phyloP scores from a whole-genome alignment of 345 rosid species.

The Atalantia buxifolia region DNA sequence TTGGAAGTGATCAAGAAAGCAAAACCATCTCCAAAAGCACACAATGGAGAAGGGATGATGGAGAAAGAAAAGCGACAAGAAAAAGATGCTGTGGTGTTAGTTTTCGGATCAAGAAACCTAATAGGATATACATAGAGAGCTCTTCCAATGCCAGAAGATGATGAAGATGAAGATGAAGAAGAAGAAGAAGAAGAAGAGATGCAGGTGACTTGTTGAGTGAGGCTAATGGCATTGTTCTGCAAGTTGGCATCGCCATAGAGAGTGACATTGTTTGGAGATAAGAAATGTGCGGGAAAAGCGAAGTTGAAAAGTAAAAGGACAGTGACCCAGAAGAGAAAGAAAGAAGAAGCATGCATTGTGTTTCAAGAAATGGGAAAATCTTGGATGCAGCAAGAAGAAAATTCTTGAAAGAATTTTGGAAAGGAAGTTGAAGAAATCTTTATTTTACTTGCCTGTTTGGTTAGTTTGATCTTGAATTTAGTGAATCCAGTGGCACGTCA shows the following conservation, averaged over 20 bases:
- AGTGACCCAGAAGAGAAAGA: constrained; percentile 30
- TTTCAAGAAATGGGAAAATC: background rate
- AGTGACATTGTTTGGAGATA: constrained; percentile 47
- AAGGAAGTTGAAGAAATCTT: background rate
- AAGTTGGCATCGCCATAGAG: constrained; percentile 69
- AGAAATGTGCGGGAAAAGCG: constrained; percentile 26
- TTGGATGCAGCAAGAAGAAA: background rate
- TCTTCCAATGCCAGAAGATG: constrained; percentile 45
- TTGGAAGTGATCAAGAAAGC: constrained; percentile 78
- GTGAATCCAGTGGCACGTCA: background rate
- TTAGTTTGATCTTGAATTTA: background rate
- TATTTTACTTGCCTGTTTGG: background rate
- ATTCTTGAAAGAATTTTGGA: background rate
- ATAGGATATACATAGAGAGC: constrained; percentile 58
- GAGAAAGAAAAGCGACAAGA: constrained; percentile 65
- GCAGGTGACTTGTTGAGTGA: constrained; percentile 55
- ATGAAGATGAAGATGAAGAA: constrained; percentile 19
- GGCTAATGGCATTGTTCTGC: constrained; percentile 47
- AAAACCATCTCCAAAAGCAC: constrained; percentile 75
- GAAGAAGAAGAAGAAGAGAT: constrained; percentile 19
- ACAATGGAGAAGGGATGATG: constrained; percentile 45
- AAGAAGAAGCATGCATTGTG: constrained; percentile 13
- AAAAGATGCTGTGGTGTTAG: constrained; percentile 57
- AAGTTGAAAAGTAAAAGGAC: constrained; percentile 31
- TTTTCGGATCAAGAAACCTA: constrained; percentile 50